phyloP scores from a whole-genome alignment of 768 basidiomycete genomes.

The Termitomyces sp. region DNA sequence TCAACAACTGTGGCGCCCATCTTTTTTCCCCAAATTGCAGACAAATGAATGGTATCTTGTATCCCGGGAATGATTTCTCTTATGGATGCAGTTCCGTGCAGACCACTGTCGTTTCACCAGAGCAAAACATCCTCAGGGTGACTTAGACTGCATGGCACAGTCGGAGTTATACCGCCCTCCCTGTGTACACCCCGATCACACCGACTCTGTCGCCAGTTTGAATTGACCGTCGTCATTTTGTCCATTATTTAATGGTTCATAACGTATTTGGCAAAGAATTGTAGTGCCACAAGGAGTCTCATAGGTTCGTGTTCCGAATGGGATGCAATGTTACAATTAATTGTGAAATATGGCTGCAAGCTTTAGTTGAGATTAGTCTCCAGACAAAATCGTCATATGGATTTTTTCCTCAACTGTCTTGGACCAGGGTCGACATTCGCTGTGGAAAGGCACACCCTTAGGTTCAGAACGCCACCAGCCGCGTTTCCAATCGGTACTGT shows the following conservation, averaged over 20 bases:
- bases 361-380: too few species aligned
- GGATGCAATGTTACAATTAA: too few species aligned
- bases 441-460: too few species aligned
- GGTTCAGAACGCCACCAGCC: neutral
- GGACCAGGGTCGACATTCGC: too few species aligned
- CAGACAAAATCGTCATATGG: too few species aligned
- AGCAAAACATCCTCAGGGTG: conserved; percentile 21
- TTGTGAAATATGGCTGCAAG: too few species aligned
- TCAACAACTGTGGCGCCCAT: neutral
- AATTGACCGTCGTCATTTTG: too few species aligned
- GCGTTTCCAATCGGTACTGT: neutral
- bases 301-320: too few species aligned
- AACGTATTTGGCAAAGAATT: neutral
- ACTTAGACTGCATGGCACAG: conserved; percentile 19
- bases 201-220: too few species aligned
- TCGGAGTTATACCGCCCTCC: conserved; percentile 8
- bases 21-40: neutral
- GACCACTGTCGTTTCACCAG: conserved; percentile 28
- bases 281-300: neutral
- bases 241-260: too few species aligned
- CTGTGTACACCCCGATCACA: too few species aligned
- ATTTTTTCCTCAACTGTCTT: too few species aligned
- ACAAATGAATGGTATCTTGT: neutral
- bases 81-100: neutral
- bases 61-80: neutral